Evolutionary conservation across 164 flowering plant species (phyloP), one percentile per base, ranked within the genome.

Genomic region (Chloranthus sessilifolius): DNA sequence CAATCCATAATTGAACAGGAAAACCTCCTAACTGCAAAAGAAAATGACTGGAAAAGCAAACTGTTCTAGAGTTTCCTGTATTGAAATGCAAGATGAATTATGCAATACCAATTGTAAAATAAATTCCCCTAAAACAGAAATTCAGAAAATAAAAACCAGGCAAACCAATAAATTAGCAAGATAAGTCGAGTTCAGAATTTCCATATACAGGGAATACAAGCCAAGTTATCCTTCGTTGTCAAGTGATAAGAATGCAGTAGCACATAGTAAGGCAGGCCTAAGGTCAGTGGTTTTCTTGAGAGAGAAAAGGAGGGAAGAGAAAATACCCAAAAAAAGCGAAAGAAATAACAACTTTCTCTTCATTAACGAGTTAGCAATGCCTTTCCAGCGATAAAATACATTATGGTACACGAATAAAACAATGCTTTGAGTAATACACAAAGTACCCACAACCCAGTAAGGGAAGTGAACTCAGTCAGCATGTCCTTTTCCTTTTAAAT

Each of bases 401-500:
- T 50, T 50, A 50, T 50, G 21, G 20, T 50, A 34, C 41, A 30
- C 35, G 10, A 14, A n/a, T 3, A 55, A 23, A 16, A 24, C 10
- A 39, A 20, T 7, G 22, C 40, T 54, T 31, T 10, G 22, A 21
- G 23, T 44, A 44, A 35, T n/a, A n/a, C n/a, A n/a, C n/a, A n/a
- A n/a, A n/a, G 15, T 37, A 14, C 16, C 41, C 41, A 14, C 41
- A 38, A 26, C 25, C 23, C 22, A 52, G 35, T 6, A 50, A 23
- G 21, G 23, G 23, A 53, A 21, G 19, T 38, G 23, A 37, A 59
- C 50, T 34, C 28, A 27, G 23, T 70, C 70, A 73, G 44, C 60
- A 33, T 49, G 60, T 66, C 53, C 53, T 60, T 68, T 59, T 82
- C 70, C 65, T 75, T 67, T 76, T 81, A 63, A 87, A 87, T 27